A percentile compares a stretch with the other conserved stretches of the same genome.
Evolutionary conservation across 768 basidiomycete species (phyloP).

Genomic region (Cubamyces lactineus): DNA sequence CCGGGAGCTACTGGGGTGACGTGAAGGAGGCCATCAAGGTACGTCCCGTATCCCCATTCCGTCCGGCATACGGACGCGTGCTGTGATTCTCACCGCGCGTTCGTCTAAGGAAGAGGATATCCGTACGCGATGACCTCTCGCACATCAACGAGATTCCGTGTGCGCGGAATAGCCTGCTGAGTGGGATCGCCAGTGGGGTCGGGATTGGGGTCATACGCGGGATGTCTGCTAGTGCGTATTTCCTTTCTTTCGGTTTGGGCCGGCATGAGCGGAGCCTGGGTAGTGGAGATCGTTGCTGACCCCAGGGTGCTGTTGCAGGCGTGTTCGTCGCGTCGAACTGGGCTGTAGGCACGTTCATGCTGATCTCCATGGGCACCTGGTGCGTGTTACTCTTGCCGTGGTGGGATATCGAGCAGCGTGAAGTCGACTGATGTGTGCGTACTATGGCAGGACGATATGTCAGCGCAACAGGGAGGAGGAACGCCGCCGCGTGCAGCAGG

Average conservation of each 20-base stretch:
- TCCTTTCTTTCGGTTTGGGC: background rate
- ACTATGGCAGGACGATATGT: slow-evolving; percentile 59
- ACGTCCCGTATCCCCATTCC: background rate
- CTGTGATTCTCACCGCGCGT: background rate
- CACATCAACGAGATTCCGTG: slow-evolving; percentile 75
- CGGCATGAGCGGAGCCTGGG: background rate
- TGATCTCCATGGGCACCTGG: slow-evolving; percentile 73
- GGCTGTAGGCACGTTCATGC: slow-evolving; percentile 74
- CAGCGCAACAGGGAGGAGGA: slow-evolving; percentile 58
- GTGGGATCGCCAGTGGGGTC: slow-evolving; percentile 78
- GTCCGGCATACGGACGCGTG: background rate
- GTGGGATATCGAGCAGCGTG: background rate
- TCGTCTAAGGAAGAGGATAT: slow-evolving; percentile 49
- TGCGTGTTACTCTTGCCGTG: slow-evolving; percentile 38
- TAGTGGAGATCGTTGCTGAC: background rate
- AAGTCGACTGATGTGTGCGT: background rate
- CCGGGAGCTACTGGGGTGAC: slow-evolving; percentile 39
- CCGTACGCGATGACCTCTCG: slow-evolving; percentile 53
- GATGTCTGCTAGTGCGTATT: slow-evolving; percentile 59
- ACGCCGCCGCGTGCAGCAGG: slow-evolving; percentile 53
- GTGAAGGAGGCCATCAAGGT: slow-evolving; percentile 41
- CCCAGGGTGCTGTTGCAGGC: slow-evolving; percentile 39
- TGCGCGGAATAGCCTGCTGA: slow-evolving; percentile 72
- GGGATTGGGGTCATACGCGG: slow-evolving; percentile 79
- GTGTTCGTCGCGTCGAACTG: slow-evolving; percentile 74